Evolutionary conservation across 2,329 filamentous ascomycete species (phyloP).

Genomic region (Ophiognomonia clavigignenti-juglandacearum): DNA sequence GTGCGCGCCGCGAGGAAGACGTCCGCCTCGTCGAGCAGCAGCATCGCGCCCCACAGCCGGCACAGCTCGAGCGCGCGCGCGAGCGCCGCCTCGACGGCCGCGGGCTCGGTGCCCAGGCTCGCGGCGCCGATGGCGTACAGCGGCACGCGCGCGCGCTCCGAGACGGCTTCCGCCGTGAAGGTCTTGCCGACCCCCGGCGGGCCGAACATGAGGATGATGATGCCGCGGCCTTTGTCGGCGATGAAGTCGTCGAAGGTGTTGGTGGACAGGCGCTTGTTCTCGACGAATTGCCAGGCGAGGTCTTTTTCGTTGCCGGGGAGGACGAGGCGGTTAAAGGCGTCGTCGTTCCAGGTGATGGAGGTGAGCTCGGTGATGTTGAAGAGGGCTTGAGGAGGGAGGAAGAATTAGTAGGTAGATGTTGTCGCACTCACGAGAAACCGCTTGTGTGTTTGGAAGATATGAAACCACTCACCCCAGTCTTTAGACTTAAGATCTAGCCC

Average conservation of each 20-base stretch:
- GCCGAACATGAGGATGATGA: conserved; percentile 25
- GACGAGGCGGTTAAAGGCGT: conserved; percentile 31
- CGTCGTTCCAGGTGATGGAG: conserved; percentile 30
- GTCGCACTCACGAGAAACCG: neutral
- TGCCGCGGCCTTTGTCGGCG: conserved; percentile 25
- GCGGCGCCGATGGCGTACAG: conserved; percentile 35
- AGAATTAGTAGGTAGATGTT: neutral
- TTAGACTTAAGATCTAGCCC: conserved; percentile 33
- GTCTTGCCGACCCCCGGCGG: conserved; percentile 35
- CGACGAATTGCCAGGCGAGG: conserved; percentile 32
- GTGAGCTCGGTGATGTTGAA: conserved; percentile 24
- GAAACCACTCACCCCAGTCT: conserved; percentile 21
- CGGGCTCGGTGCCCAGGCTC: conserved; percentile 30
- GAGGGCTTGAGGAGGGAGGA: neutral
- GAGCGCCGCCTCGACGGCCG: conserved; percentile 29
- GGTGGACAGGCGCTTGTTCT: conserved; percentile 26
- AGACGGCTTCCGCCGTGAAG: conserved; percentile 33
- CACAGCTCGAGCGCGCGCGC: conserved; percentile 31
- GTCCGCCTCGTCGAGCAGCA: conserved; percentile 39
- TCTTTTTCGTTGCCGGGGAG: conserved; percentile 32
- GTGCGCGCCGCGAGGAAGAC: conserved; percentile 35
- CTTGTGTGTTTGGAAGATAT: neutral
- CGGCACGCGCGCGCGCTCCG: conserved; percentile 31
- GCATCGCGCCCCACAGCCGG: conserved; percentile 35
- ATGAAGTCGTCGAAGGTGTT: conserved; percentile 30